These are phyloP conservation scores for Pythium coloratum DNA, from an alignment of 352 stramenopile genomes.

Conservation along the genomic window DNA sequence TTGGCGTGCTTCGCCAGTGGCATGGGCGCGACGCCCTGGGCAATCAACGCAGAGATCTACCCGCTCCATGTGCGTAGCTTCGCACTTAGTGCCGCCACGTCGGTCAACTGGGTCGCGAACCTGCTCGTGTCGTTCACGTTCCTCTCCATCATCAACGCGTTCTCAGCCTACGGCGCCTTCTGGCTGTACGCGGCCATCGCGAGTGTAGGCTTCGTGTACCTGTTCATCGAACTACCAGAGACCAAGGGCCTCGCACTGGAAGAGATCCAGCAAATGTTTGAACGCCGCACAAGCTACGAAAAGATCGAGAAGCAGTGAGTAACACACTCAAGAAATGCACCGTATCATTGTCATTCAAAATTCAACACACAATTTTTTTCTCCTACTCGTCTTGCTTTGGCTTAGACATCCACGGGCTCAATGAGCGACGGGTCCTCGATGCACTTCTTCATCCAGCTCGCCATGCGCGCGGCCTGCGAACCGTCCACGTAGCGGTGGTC, in stretches of 20 bases:
- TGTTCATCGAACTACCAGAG: constrained; percentile 87
- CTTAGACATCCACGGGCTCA: constrained; percentile 42
- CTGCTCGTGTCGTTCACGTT: constrained; percentile 94
- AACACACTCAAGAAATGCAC: neutral
- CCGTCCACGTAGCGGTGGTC: constrained; percentile 71
- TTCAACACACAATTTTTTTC: neutral
- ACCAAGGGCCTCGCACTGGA: constrained; percentile 93
- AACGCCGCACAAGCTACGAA: constrained; percentile 36
- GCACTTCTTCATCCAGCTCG: constrained; percentile 45
- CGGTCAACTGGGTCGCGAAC: constrained; percentile 93
- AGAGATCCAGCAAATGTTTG: constrained; percentile 91
- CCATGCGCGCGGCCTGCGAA: constrained; percentile 60
- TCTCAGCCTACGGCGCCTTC: constrained; percentile 78
- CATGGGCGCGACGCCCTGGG: constrained; percentile 92
- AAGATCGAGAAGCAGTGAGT: constrained; percentile 38
- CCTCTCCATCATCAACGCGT: constrained; percentile 80
- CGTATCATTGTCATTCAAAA: neutral
- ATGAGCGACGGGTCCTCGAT: constrained; percentile 55
- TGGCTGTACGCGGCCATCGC: constrained; percentile 89
- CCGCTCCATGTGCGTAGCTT: constrained; percentile 85
- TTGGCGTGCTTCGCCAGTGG: constrained; percentile 75
- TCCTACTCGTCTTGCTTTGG: neutral
- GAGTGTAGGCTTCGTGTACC: constrained; percentile 66
- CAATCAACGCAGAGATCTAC: constrained; percentile 95
- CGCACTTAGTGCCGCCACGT: constrained; percentile 85